Evolutionary conservation across 768 basidiomycete species (phyloP), one percentile per base, ranked within the genome.

Genomic region (Leccinum uliginosum): DNA sequence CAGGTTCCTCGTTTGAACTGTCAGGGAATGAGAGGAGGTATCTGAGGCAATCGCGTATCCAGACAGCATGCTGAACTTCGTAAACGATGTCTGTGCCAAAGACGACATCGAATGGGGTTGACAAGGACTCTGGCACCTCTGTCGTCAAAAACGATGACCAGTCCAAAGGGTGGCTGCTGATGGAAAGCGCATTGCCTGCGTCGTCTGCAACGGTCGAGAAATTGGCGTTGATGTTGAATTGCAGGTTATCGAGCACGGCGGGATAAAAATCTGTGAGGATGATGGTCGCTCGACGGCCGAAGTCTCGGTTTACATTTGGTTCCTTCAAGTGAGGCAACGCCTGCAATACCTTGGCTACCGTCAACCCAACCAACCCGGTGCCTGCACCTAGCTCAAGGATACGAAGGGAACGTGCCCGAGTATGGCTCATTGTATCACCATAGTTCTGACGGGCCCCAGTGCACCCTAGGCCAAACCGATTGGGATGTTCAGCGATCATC

Each of bases 401-500:
- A 0, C 79, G 73, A 2, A 80, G 61, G 10, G 56, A 54, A 12
- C 50, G 56, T 49, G 27, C 15, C 21, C 14, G 9, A 4, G 17
- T 15, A 38, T 3, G 7, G 26, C 35, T 23, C 11, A 11, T 23
- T n/a, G 27, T 7, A 21, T 23, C 7, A n/a, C 6, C 23, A 8
- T 11, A 29, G n/a, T 15, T 0, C 24, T 19, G n/a, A 40, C 15
- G 46, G 2, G 23, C 17, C 6, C 23, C 17, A 30, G n/a, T 19
- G 12, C 14, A 23, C 19, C 50, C 53, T 6, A 83, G 65, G 9
- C 80, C 80, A 64, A 87, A 91, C 26, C 59, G 59, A 3, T 60
- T 65, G 0, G 91, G 87, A 29, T 76, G 66, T 27, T 84, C 78
- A 3, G 80, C 80, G 40, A 93, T 82, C 72, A 84, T 79, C 66